Base-by-base conservation (phyloP, 1,284 basidiomycete genomes). In the Malassezia nana region DNA sequence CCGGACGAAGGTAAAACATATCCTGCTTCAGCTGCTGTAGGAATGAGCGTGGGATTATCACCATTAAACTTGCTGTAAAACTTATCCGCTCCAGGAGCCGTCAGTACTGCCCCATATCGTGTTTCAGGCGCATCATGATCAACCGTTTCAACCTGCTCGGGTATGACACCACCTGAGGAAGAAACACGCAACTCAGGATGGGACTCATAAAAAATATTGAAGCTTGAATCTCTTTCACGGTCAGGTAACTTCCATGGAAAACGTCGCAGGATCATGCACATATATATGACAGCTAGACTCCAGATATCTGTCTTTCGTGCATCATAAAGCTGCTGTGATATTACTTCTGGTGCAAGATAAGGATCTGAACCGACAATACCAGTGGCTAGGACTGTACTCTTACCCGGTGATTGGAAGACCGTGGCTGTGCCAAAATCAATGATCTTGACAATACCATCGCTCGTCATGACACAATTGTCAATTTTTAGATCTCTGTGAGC, bases 191-290 rank as follows among this genome's bases (percentile, higher is more conserved):
- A 78, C 72, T 94, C 89, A 8, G 89, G 89, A 72, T 94, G 89
- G 24, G 90, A 87, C 63, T 84, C 81, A 63, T 96, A 84, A 71
- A 94, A 99, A 7, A 89, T 83, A 58, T 84, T 81, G 79, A 89
- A 98, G 71, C 84, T 87, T 49, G 87, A 82, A 72, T 98, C 94
- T 28, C 83, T 83, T 80, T 94, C 94, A 67, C 84, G 80, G 75
- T 99, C 92, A 20, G 92, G 91, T 55, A 96, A 85, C 77, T 91
- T 96, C 94, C 94, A 99, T 2, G 94, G 94, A 80, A 99, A 99
- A 46, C 94, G 82, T 46, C 92, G 81, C 41, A 99, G 81, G 58
- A 94, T 80, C 94, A 99, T 99, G 79, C 94, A 99, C 78, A 98
- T 83, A 79, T 98, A 96, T 68, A 99, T 98, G 77, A 99, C 91